phyloP scores from a whole-genome alignment of 2,329 filamentous ascomycete species.

The Alternaria arbusti region DNA sequence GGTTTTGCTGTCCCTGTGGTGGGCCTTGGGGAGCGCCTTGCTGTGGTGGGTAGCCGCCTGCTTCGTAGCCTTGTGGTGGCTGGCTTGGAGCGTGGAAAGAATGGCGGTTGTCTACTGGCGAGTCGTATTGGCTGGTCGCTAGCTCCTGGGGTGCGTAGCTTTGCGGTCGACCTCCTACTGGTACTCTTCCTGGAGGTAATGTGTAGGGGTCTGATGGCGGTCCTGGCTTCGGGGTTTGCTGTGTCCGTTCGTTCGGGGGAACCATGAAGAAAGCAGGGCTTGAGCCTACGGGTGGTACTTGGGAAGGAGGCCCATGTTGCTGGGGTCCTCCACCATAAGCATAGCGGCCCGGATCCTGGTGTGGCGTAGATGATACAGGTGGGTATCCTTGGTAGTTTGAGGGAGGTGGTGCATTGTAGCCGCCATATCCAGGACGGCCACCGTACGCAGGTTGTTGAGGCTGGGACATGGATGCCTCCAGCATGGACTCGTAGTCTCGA shows the following conservation, averaged over 20 bases:
- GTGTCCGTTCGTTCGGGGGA: constrained; percentile 38
- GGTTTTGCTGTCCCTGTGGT: constrained; percentile 27
- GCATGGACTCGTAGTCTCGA: constrained; percentile 92
- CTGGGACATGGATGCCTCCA: constrained; percentile 96
- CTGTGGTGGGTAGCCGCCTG: constrained; percentile 35
- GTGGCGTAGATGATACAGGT: constrained; percentile 40
- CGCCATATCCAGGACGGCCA: constrained; percentile 59
- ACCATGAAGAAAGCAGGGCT: constrained; percentile 51
- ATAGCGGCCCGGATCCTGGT: constrained; percentile 40
- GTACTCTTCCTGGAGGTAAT: constrained; percentile 45
- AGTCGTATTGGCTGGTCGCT: constrained; percentile 55
- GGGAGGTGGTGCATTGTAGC: constrained; percentile 42
- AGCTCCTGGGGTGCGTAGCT: constrained; percentile 56
- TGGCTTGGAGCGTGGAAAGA: constrained; percentile 42
- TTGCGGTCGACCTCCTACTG: constrained; percentile 42
- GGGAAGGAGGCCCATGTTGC: constrained; percentile 42
- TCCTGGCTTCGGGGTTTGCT: constrained; percentile 39
- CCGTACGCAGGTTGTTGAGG: constrained; percentile 81
- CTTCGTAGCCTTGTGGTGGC: constrained; percentile 34
- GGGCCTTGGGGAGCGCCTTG: constrained; percentile 21
- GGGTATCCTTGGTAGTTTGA: constrained; percentile 42
- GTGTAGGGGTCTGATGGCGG: constrained; percentile 47
- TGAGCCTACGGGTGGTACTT: constrained; percentile 48
- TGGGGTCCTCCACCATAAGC: constrained; percentile 40
- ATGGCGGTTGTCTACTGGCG: constrained; percentile 54